Percentiles rank a stretch among this genome's conserved stretches.
Conservation (phyloP, 2,329 filamentous ascomycete genomes). For the Penicillium sp. region DNA sequence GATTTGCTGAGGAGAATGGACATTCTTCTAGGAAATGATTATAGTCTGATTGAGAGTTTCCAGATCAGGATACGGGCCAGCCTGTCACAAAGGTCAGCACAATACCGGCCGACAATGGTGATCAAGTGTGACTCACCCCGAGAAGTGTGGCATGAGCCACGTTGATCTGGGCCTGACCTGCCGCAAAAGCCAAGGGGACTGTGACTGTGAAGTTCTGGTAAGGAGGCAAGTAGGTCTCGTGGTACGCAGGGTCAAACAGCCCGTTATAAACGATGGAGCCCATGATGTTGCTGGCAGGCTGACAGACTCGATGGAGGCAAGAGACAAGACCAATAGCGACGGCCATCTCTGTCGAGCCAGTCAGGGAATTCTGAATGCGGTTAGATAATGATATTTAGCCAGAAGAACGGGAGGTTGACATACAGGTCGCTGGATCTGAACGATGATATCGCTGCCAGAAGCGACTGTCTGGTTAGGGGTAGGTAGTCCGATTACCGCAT, state of each 20-base stretch:
- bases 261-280: slow-evolving; percentile 31
- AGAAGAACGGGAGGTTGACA: slow-evolving; percentile 1
- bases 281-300: slow-evolving; percentile 19
- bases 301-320: slow-evolving; percentile 20
- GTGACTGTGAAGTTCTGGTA: slow-evolving; percentile 35
- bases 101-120: background rate
- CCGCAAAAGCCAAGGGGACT: slow-evolving; percentile 15
- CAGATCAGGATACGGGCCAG: slow-evolving; percentile 20
- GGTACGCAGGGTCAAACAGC: slow-evolving; percentile 27
- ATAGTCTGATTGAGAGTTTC: slow-evolving; percentile 28
- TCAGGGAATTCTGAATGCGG: slow-evolving; percentile 25
- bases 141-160: slow-evolving; percentile 31
- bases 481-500: too few relatives aligned
- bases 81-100: slow-evolving; percentile 17
- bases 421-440: slow-evolving; percentile 34
- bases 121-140: slow-evolving; percentile 25
- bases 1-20: background rate
- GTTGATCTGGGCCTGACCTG: slow-evolving; percentile 24
- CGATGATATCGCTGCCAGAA: too few relatives aligned
- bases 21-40: slow-evolving; percentile 14
- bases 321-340: slow-evolving; percentile 33
- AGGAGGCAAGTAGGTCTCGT: slow-evolving; percentile 22
- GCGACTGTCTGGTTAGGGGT: too few relatives aligned
- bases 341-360: slow-evolving; percentile 26
- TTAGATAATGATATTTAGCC: background rate